phyloP scores from a whole-genome alignment of 371 early-diverging fungal species.

The Mortierella sp. region DNA sequence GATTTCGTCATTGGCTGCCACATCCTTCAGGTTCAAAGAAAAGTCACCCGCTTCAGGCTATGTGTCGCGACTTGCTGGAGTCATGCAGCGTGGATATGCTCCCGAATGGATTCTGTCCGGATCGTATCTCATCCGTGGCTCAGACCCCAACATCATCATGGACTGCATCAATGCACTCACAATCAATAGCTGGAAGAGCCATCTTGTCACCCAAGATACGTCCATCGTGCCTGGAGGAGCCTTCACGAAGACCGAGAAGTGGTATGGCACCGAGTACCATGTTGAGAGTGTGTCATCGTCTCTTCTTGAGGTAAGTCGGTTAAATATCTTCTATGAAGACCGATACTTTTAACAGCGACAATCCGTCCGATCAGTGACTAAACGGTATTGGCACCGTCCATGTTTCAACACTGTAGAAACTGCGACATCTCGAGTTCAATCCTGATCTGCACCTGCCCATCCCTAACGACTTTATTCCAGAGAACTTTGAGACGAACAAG shows the following conservation, averaged over 20 bases:
- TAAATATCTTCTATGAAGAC: not conserved
- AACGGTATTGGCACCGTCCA: not conserved
- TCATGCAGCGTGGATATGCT: conserved; percentile 76
- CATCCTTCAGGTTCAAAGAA: conserved; percentile 87
- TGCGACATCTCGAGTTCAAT: conserved; percentile 60
- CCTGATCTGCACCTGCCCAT: conserved; percentile 77
- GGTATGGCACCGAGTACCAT: conserved; percentile 89
- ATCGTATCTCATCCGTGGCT: conserved; percentile 70
- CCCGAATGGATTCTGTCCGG: conserved; percentile 79
- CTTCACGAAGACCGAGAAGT: conserved; percentile 69
- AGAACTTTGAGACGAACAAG: conserved; percentile 71
- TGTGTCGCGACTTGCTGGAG: conserved; percentile 67
- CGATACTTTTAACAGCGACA: not conserved
- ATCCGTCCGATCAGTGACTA: not conserved
- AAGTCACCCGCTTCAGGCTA: conserved; percentile 76
- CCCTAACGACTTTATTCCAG: conserved; percentile 88
- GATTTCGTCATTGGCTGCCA: conserved; percentile 71
- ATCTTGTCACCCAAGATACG: conserved; percentile 39
- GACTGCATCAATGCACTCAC: conserved; percentile 69
- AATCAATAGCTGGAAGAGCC: conserved; percentile 71
- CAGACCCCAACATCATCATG: conserved; percentile 70
- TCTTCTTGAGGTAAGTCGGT: conserved; percentile 64
- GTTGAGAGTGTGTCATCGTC: conserved; percentile 68
- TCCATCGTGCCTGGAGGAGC: conserved; percentile 61
- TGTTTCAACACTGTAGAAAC: conserved; percentile 42